A percentile compares a stretch with the other conserved stretches of the same genome.
Evolutionary conservation across 176 grass and related monocot species (phyloP).

Genomic region (Lolium multiflorum): DNA sequence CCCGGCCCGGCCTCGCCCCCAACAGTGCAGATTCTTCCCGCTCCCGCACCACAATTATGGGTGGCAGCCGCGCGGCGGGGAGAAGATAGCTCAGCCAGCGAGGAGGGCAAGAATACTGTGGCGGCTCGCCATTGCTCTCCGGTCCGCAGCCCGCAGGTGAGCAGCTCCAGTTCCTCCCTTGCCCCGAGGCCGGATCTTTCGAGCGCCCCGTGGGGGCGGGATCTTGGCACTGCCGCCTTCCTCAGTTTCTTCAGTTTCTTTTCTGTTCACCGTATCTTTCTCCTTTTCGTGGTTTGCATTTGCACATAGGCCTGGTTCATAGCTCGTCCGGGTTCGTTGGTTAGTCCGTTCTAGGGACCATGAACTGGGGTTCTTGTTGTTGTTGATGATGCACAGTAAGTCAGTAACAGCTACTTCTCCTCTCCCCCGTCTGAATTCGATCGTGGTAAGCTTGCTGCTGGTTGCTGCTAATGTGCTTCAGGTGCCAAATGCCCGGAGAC

Average conservation of each 20-base stretch:
- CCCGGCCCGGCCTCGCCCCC: conserved; percentile 2
- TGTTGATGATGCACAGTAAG: conserved; percentile 21
- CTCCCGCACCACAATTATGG: conserved; percentile 50
- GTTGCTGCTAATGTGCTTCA: background rate
- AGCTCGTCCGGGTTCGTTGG: background rate
- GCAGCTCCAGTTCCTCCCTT: background rate
- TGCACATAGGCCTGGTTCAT: background rate
- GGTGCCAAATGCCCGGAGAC: conserved; percentile 21
- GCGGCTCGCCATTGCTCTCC: conserved; percentile 47
- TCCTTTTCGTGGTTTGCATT: conserved; percentile 36
- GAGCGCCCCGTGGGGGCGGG: background rate
- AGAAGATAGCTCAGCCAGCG: background rate
- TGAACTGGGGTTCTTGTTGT: background rate
- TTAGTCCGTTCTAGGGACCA: conserved; percentile 13
- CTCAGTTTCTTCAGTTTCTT: background rate
- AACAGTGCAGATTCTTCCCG: conserved; percentile 71
- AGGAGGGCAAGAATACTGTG: background rate
- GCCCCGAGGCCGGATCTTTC: conserved; percentile 35
- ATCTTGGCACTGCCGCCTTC: conserved; percentile 35
- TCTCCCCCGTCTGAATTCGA: background rate
- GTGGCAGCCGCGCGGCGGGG: background rate
- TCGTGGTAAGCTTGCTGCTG: background rate
- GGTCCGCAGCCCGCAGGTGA: conserved; percentile 23
- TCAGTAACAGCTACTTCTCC: too few species aligned
- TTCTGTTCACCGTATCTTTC: background rate